Evolutionary conservation across 768 basidiomycete genomes (phyloP), one percentile per base, ranked within the genome.

Genomic region (Mycena amicta): DNA sequence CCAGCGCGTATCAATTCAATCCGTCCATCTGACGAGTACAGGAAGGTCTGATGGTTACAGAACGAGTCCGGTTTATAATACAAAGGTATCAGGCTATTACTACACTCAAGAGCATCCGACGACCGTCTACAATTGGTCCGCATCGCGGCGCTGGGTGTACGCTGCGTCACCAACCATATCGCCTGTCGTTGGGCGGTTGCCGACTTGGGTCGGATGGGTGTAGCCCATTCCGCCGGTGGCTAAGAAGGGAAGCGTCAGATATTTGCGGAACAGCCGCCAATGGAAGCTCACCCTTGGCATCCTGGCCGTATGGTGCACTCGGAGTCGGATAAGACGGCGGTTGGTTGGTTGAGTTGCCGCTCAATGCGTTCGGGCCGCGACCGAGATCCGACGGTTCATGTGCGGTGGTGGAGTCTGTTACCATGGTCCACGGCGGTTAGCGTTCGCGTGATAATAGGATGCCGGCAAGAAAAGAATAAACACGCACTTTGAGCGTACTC

Each of bases 401-500:
- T n/a, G 52, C 28, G 33, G 53, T 56, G 13, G 51, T 59, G 11
- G 61, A 63, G 39, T 62, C 61, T 62, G 25, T n/a, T 18, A n/a
- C n/a, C n/a, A n/a, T n/a, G n/a, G 18, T 37, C 18, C 18, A 8
- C 33, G 33, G 33, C 33, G 18, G 33, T 37, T 37, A 37, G 33
- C 33, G 33, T 8, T 18, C 33, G 33, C 33, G 8, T 37, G 33
- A 8, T 37, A 8, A 37, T 8, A 8, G 8, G 33, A 37, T 37
- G 18, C 8, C 43, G 43, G 33, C 33, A 8, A 37, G 8, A 37
- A 37, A 23, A 45, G 15, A 45, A 23, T 6, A 8, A 15, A 26
- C 15, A 55, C 61, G 15, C 18, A 62, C 61, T 62, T 23, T 58
- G 57, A 4, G 57, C 61, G 54, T 62, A 62, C 30, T 55, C 61